phyloP scores from a whole-genome alignment of 768 basidiomycete genomes.

The Pleurotus eryngii region DNA sequence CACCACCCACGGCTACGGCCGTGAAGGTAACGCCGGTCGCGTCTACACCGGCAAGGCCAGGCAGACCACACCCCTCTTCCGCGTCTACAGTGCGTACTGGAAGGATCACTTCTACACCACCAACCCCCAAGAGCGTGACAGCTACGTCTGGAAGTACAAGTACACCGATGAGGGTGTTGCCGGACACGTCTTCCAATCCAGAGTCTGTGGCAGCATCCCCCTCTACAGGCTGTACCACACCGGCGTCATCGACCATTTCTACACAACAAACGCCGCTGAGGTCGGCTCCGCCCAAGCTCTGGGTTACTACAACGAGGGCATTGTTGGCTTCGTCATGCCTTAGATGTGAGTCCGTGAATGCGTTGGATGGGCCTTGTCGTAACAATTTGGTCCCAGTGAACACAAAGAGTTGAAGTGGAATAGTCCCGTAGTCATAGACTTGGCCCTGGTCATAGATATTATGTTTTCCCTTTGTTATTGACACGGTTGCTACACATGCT shows the following conservation, averaged over 20 bases:
- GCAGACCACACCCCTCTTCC: slow-evolving; percentile 10
- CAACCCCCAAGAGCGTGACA: slow-evolving; percentile 7
- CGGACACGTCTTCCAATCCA: slow-evolving; percentile 8
- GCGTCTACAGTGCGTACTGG: slow-evolving; percentile 9
- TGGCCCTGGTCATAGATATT: no score
- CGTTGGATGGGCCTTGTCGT: no score
- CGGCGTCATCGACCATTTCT: slow-evolving; percentile 1
- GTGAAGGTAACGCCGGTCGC: slow-evolving; percentile 2
- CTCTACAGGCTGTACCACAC: background rate
- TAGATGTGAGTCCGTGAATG: background rate
- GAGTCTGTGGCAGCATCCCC: slow-evolving; percentile 2
- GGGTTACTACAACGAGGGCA: slow-evolving; percentile 1
- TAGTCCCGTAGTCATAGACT: no score
- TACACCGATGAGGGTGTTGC: slow-evolving; percentile 9
- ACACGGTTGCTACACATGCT: no score
- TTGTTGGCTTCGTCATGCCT: slow-evolving; percentile 1
- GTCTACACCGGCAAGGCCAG: slow-evolving; percentile 6
- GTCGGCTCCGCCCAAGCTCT: background rate
- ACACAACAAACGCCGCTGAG: slow-evolving; percentile 3
- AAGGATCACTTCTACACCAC: slow-evolving; percentile 15
- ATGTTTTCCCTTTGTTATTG: no score
- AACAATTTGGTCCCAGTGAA: no score
- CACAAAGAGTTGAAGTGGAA: no score
- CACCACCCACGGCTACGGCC: background rate
- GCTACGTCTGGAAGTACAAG: background rate